Evolutionary conservation across 352 stramenopile species (phyloP), one percentile per base, ranked within the genome.

Genomic region (Phytophthora meadii): DNA sequence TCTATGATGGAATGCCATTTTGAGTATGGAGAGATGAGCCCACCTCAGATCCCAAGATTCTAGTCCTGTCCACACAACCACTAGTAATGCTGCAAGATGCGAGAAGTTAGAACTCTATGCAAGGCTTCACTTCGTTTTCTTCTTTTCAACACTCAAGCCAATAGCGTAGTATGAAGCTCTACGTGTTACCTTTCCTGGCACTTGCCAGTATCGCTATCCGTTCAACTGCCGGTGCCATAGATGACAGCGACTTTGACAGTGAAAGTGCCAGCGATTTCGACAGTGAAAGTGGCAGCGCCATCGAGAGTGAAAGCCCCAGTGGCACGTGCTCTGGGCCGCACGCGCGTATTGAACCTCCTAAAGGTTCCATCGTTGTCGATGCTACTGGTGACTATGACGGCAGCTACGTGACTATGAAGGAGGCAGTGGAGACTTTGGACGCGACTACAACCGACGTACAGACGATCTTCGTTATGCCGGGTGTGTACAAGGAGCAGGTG

Each of bases 401-500:
- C 1, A 68, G 51, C 37, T 62, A 28, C 27, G 1, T 50, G 14
- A 68, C 50, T 3, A 44, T 68, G 42, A 56, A 42, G 36, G 53
- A 62, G 11, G 60, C 32, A 6, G 36, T 62, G 1, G 27, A 61
- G 32, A 55, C 32, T 9, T 24, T 68, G 25, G 50, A 50, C 17
- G 27, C 42, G 25, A 50, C 52, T 28, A 45, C 51, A 11, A 51
- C 51, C n/a, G 42, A 55, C 7, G 60, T 37, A 9, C 60, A 68
- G 17, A 68, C 60, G 1, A 50, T 68, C 19, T 68, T 68, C 17
- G 51, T 68, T 7, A 48, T 68, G 40, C 60, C 60, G 5, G 60
- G 60, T 1, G 25, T 68, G 24, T 68, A 68, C 42, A 25, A 62
- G 14, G 60, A 68, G 36, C 60, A 68, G 19, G 60, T 68, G 3